Conservation (phyloP, 2,329 filamentous ascomycete species). For the Pestalotiopsis sp. region DNA sequence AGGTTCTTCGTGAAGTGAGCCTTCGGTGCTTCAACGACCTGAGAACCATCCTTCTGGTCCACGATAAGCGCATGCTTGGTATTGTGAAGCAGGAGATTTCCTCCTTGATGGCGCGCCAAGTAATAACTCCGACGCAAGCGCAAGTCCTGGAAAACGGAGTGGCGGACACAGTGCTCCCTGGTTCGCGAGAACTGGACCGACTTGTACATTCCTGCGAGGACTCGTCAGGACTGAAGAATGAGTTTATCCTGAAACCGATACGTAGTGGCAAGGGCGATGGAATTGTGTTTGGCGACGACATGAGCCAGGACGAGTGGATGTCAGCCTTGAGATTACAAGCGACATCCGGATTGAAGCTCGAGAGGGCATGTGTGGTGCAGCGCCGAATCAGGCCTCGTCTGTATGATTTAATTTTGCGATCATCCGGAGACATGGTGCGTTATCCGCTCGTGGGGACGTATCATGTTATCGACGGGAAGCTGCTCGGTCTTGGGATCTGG, state of each 20-base stretch:
- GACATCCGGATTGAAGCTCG: constrained; percentile 8
- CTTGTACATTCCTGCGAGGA: constrained; percentile 13
- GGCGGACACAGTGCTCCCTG: not conserved
- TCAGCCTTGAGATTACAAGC: constrained; percentile 20
- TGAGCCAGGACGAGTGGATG: constrained; percentile 30
- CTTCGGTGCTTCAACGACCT: constrained; percentile 42
- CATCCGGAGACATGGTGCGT: constrained; percentile 20
- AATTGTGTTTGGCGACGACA: constrained; percentile 40
- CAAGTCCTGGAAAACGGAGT: not conserved
- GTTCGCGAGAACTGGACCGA: not conserved
- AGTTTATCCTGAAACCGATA: constrained; percentile 39
- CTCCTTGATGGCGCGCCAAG: constrained; percentile 23
- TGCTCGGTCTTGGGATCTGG: not conserved
- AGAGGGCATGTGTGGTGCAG: constrained; percentile 29
- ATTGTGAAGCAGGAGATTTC: constrained; percentile 37
- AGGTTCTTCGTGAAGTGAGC: constrained; percentile 36
- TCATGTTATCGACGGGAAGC: constrained; percentile 20
- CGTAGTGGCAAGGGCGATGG: constrained; percentile 40
- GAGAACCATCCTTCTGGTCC: constrained; percentile 39
- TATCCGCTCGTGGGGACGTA: constrained; percentile 37
- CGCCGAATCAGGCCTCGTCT: constrained; percentile 29
- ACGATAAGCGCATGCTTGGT: constrained; percentile 45
- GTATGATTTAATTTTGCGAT: constrained; percentile 33
- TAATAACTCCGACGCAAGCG: constrained; percentile 21
- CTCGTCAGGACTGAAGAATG: constrained; percentile 19